Percentiles rank a stretch among this genome's conserved stretches.
Conservation (phyloP, 2,329 filamentous ascomycete species). For the Aspergillus pseudoviridinutans region DNA sequence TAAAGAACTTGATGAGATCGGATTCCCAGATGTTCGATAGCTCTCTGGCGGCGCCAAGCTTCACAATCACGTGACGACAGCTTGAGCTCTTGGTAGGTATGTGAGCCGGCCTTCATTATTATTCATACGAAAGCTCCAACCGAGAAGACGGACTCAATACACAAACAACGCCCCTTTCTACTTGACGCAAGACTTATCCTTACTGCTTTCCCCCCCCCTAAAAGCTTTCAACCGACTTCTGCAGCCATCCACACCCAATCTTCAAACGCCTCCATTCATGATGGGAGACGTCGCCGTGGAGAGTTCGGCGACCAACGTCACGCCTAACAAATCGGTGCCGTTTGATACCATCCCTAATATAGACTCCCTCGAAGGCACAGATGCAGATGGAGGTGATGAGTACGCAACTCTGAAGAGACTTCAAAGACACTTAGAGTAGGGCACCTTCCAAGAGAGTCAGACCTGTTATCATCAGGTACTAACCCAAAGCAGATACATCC, state of each 20-base stretch:
- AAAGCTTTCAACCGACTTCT: neutral
- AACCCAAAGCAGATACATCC: constrained; percentile 66
- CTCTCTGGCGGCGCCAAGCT: neutral
- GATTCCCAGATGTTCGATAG: neutral
- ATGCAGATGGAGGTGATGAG: constrained; percentile 79
- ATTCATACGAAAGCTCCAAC: neutral
- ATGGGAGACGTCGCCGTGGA: constrained; percentile 91
- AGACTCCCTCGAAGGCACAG: constrained; percentile 81
- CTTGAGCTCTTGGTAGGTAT: neutral
- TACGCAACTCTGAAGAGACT: constrained; percentile 96
- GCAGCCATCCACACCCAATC: neutral
- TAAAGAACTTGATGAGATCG: neutral
- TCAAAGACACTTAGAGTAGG: constrained; percentile 90
- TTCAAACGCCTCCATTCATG: constrained; percentile 15
- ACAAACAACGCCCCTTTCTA: neutral
- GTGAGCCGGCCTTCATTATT: neutral
- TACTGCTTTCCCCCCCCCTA: neutral
- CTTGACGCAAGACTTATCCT: neutral
- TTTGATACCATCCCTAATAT: constrained; percentile 80
- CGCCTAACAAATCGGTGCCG: constrained; percentile 73
- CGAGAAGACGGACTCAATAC: neutral
- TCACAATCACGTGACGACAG: neutral
- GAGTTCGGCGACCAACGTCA: constrained; percentile 67
- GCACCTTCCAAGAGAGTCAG: constrained; percentile 7
- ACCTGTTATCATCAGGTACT: neutral